Percentiles rank a stretch among this genome's conserved stretches.
Evolutionary conservation across 1,284 basidiomycete species (phyloP).

Genomic region (Sphaerobolus stellatus): DNA sequence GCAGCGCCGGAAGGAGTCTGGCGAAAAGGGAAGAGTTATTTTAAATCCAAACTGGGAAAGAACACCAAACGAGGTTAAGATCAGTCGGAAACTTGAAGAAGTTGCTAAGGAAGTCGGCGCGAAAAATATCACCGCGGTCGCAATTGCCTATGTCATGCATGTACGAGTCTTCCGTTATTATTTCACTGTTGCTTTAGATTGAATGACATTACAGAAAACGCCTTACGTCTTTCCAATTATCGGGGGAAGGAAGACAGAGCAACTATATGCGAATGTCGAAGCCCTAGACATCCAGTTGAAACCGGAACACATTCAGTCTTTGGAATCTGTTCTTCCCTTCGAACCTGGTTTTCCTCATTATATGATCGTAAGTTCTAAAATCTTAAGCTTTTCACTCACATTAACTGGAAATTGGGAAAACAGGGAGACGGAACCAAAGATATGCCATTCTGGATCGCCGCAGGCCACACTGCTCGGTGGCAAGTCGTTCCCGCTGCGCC

Average conservation of each 20-base stretch:
- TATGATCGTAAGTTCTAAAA: background rate
- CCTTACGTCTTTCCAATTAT: slow-evolving; percentile 19
- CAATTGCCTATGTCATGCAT: slow-evolving; percentile 9
- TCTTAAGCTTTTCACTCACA: background rate
- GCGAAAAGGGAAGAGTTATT: slow-evolving; percentile 26
- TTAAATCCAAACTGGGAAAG: slow-evolving; percentile 27
- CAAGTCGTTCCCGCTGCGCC: background rate
- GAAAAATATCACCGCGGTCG: slow-evolving; percentile 19
- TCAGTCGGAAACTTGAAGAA: slow-evolving; percentile 22
- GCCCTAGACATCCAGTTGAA: slow-evolving; percentile 24
- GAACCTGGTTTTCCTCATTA: background rate
- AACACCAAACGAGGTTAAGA: slow-evolving; percentile 27
- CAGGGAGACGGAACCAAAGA: background rate
- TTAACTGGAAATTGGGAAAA: background rate
- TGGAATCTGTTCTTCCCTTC: slow-evolving; percentile 11
- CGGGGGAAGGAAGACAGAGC: slow-evolving; percentile 20
- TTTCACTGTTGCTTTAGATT: background rate
- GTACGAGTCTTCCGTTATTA: slow-evolving; percentile 13
- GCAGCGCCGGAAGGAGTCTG: slow-evolving; percentile 19
- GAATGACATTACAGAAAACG: slow-evolving; percentile 19
- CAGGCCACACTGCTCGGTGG: background rate
- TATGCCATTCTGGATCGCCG: background rate
- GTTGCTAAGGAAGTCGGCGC: slow-evolving; percentile 42
- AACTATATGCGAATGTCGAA: slow-evolving; percentile 18
- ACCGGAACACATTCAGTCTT: slow-evolving; percentile 20